Percentiles rank a stretch among this genome's conserved stretches.
Conservation (phyloP, 805 yeast genomes). For the Diddensiella transvaalensis region DNA sequence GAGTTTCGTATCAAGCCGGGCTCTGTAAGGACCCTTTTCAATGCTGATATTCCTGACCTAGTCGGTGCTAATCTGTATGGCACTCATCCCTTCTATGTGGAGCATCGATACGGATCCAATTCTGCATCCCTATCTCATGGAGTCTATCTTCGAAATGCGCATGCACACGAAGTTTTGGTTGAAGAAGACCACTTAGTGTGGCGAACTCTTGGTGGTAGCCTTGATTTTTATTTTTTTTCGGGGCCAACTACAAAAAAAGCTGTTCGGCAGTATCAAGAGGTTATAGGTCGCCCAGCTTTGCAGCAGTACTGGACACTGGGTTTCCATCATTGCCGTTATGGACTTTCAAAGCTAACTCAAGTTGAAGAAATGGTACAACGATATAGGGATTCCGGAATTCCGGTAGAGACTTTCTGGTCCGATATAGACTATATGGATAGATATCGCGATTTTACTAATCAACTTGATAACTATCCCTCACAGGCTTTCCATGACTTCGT, state of each 20-base stretch:
- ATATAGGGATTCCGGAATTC: slow-evolving; percentile 69
- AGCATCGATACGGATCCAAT: slow-evolving; percentile 27
- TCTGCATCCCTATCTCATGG: slow-evolving; percentile 27
- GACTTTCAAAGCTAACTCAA: slow-evolving; percentile 80
- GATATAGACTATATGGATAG: slow-evolving; percentile 86
- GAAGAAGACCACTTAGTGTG: slow-evolving; percentile 31
- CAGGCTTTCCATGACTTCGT: slow-evolving; percentile 70
- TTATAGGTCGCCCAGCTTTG: slow-evolving; percentile 68
- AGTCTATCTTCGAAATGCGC: slow-evolving; percentile 34
- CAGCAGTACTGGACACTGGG: slow-evolving; percentile 81
- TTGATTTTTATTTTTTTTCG: slow-evolving; percentile 28
- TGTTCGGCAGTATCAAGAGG: slow-evolving; percentile 54
- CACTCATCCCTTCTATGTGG: slow-evolving; percentile 35
- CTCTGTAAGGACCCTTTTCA: slow-evolving; percentile 32
- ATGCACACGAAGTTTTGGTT: slow-evolving; percentile 32
- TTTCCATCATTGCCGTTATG: slow-evolving; percentile 96
- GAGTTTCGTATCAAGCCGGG: slow-evolving; percentile 31
- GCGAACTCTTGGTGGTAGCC: slow-evolving; percentile 32
- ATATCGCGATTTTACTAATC: slow-evolving; percentile 90
- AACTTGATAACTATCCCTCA: slow-evolving; percentile 62
- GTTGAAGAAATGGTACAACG: slow-evolving; percentile 60
- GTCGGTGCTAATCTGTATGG: slow-evolving; percentile 36
- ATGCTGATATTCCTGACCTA: slow-evolving; percentile 32
- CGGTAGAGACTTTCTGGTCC: slow-evolving; percentile 88
- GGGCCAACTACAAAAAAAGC: slow-evolving; percentile 50